A percentile compares a stretch with the other conserved stretches of the same genome.
Evolutionary conservation across 768 basidiomycete species (phyloP).

Genomic region (Trametes cubensis): DNA sequence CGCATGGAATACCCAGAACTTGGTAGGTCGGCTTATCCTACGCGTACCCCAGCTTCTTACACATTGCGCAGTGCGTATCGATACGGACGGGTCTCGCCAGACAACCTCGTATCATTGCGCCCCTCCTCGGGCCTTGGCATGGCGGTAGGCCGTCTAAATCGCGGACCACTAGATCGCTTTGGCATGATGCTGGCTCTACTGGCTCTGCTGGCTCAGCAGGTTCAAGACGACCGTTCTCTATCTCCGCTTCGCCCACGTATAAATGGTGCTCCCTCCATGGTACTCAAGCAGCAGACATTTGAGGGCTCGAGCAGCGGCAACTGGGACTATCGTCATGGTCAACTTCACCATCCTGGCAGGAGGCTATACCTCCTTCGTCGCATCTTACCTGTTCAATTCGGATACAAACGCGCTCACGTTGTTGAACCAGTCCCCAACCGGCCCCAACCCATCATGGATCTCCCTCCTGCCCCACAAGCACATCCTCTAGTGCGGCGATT

Average conservation of each 20-base stretch:
- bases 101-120: constrained; percentile 14
- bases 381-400: constrained; percentile 63
- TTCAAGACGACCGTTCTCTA: neutral
- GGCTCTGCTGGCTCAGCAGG: no score
- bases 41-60: no score
- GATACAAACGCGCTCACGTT: constrained; percentile 50
- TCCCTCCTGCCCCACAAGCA: constrained; percentile 53
- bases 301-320: no score
- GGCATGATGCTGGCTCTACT: no score
- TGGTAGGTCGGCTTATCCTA: no score
- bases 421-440: constrained; percentile 50
- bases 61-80: neutral
- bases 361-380: constrained; percentile 62
- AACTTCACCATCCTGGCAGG: constrained; percentile 70
- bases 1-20: no score
- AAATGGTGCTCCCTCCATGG: neutral
- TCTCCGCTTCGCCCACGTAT: neutral
- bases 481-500: constrained; percentile 58
- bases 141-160: constrained; percentile 1
- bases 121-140: neutral
- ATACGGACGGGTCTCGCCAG: constrained; percentile 15
- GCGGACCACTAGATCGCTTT: neutral
- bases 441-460: constrained; percentile 63
- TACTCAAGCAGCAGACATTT: no score
- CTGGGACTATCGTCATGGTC: constrained; percentile 48